Conservation (phyloP, 2,329 filamentous ascomycete species). For the Penicillium hesseltinei region DNA sequence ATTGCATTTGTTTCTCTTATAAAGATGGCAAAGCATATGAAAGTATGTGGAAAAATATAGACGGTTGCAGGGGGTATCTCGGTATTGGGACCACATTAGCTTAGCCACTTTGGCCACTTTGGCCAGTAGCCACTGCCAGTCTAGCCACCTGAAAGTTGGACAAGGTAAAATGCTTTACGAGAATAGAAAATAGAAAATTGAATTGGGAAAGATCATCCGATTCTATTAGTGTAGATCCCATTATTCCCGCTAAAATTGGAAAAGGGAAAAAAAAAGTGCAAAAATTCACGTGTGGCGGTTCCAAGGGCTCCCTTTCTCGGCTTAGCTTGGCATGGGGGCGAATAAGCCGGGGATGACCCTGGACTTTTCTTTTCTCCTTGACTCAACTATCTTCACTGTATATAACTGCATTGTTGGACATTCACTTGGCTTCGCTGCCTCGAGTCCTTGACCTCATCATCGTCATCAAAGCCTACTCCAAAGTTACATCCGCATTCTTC, state of each 20-base stretch:
- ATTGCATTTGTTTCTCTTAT: neutral
- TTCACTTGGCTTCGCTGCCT: neutral
- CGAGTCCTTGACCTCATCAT: neutral
- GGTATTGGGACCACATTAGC: neutral
- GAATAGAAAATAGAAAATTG: neutral
- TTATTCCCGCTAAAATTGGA: neutral
- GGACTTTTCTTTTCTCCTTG: neutral
- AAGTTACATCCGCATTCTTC: conserved; percentile 13
- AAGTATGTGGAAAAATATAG: neutral
- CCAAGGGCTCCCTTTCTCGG: conserved; percentile 7
- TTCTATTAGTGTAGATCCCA: neutral
- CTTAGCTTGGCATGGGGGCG: conserved; percentile 8
- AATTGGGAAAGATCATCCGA: neutral
- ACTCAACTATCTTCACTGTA: neutral
- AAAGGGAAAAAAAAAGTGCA: neutral
- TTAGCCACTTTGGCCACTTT: neutral
- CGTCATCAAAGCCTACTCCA: neutral
- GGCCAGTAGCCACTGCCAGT: neutral
- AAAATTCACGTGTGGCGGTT: conserved; percentile 10
- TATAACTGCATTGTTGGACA: neutral
- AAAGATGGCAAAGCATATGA: neutral
- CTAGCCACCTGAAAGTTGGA: neutral
- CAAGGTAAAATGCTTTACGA: neutral
- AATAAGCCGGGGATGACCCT: neutral
- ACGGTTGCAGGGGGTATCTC: too few species aligned